Conservation (phyloP, 164 flowering plant species). For the Platanus orientalis region DNA sequence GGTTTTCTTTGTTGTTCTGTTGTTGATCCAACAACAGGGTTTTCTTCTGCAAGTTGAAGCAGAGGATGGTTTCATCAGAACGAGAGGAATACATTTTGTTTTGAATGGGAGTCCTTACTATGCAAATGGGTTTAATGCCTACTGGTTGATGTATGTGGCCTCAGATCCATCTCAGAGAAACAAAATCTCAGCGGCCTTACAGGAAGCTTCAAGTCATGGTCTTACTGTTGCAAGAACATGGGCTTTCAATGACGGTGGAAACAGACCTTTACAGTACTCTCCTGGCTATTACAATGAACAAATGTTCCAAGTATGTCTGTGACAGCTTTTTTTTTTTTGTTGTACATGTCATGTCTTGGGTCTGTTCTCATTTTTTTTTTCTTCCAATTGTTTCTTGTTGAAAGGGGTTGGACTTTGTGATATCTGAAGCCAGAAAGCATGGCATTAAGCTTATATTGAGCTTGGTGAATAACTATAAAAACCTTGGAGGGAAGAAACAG, state of each 20-base stretch:
- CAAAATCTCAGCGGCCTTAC: constrained; percentile 54
- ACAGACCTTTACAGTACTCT: constrained; percentile 55
- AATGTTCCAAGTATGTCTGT: constrained; percentile 48
- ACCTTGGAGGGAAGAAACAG: constrained; percentile 77
- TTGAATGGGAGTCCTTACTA: constrained; percentile 61
- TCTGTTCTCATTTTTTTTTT: background rate
- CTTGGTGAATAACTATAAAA: constrained; percentile 67
- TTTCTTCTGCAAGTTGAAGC: constrained; percentile 20
- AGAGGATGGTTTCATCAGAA: constrained; percentile 47
- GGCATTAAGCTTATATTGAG: constrained; percentile 68
- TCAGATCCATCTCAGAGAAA: constrained; percentile 64
- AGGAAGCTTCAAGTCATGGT: constrained; percentile 59
- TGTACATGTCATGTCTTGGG: background rate
- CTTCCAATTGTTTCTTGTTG: background rate
- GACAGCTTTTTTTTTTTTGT: background rate
- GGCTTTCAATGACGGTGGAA: constrained; percentile 89
- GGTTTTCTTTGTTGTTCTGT: constrained; percentile 13
- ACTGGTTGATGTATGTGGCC: constrained; percentile 75
- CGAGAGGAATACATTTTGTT: constrained; percentile 52
- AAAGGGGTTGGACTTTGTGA: constrained; percentile 77
- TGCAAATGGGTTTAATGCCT: constrained; percentile 87
- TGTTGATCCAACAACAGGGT: constrained; percentile 1
- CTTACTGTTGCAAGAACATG: constrained; percentile 80
- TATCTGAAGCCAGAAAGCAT: constrained; percentile 67
- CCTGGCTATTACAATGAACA: constrained; percentile 77